Evolutionary conservation across 805 yeast species (phyloP), one percentile per base, ranked within the genome.

Genomic region (Lipomyces japonicus): DNA sequence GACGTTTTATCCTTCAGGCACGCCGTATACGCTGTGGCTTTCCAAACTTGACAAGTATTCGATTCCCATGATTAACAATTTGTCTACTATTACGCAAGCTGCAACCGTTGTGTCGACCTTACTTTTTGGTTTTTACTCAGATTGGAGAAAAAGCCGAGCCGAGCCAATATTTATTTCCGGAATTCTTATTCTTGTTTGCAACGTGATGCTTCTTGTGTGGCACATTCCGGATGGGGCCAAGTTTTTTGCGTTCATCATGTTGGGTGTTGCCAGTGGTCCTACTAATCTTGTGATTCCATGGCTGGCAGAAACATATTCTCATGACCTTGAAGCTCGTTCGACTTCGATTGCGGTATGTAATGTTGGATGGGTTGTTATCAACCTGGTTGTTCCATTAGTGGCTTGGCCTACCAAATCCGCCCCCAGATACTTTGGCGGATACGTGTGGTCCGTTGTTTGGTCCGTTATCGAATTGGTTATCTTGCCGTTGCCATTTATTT

Each of bases 1-100:
- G 48, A 50, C 58, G 12, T 55, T 55, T 4, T 53, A 53, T 35
- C 44, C 55, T 14, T 50, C 58, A 2, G 40, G 49, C 4, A 32
- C 38, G 12, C 58, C 58, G 5, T 50, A 32, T 37, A 39, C 51
- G 2, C 48, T 50, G 12, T 53, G 56, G 58, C 47, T 53, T 16
- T 37, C 30, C 22, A 16, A 35, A 9, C 4, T 41, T 10, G 40
- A 41, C 18, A 25, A 43, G 39, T 43, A 53, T 38, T 34, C 37
- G 16, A 19, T 34, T 6, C 6, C 41, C 24, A 50, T 47, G 51
- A 42, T 50, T 19, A 78, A 81, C 60, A 71, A 79, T 50, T 66
- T 78, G 42, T 69, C 81, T n/a, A 73, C 81, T 2, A 57, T 79
- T 21, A 78, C 85, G 0, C 83, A 84, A 2, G 82, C 78, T 14